A percentile compares a stretch with the other conserved stretches of the same genome.
phyloP scores from a whole-genome alignment of 345 rosid species.

The Eucalyptus curtisii region DNA sequence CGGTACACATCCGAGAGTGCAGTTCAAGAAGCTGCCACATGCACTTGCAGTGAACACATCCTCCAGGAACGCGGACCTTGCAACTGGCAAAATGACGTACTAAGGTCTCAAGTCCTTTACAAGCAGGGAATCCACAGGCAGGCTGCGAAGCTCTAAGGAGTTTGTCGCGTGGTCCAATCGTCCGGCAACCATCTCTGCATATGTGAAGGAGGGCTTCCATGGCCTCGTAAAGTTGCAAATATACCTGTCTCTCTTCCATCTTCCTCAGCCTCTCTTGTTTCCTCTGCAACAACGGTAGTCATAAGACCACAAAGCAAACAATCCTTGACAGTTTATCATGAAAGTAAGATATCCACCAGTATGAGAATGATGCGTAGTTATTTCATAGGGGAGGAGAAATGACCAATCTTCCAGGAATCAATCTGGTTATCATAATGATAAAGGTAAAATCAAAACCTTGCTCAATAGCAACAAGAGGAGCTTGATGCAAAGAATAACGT shows the following conservation, averaged over 20 bases:
- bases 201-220: constrained; percentile 90
- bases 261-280: constrained; percentile 45
- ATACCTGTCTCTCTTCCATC: constrained; percentile 50
- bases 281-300: constrained; percentile 12
- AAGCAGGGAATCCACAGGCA: constrained; percentile 59
- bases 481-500: not conserved
- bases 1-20: constrained; percentile 69
- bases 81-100: constrained; percentile 77
- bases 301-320: accelerated
- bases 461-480: not conserved
- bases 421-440: not conserved
- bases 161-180: constrained; percentile 75
- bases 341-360: not conserved
- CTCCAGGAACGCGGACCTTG: constrained; percentile 57
- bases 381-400: not conserved
- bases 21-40: constrained; percentile 94
- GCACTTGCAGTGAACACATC: constrained; percentile 67
- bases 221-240: constrained; percentile 61
- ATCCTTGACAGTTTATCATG: not conserved
- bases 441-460: not conserved
- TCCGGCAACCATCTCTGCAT: constrained; percentile 76
- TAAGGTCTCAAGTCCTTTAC: constrained; percentile 70
- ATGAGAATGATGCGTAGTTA: not conserved
- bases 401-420: not conserved
- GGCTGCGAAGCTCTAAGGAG: constrained; percentile 39